These are phyloP conservation scores for Pleurotus citrinopileatus DNA, from an alignment of 768 basidiomycete species.

Conservation along the genomic window DNA sequence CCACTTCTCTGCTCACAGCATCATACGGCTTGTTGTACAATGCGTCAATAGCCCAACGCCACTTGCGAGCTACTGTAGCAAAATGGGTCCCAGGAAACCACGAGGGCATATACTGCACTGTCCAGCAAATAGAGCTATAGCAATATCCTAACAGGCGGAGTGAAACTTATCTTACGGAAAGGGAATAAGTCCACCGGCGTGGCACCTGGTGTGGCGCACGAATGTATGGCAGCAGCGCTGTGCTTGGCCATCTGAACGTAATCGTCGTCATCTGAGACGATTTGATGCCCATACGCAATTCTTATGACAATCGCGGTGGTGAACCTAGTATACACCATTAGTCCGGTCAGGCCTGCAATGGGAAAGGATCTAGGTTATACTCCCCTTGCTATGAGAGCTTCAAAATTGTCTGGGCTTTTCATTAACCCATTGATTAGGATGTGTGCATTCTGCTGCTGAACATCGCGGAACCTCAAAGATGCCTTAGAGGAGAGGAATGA, in stretches of 20 bases:
- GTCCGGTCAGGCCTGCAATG: background rate
- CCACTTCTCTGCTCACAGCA: background rate
- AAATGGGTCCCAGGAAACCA: slow-evolving; percentile 9
- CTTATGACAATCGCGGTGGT: slow-evolving; percentile 16
- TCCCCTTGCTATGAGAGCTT: no score
- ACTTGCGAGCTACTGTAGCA: slow-evolving; percentile 4
- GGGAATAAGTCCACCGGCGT: slow-evolving; percentile 17
- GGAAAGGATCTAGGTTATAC: background rate
- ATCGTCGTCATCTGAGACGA: slow-evolving; percentile 15
- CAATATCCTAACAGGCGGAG: background rate
- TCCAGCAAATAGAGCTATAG: background rate
- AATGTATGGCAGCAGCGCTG: background rate
- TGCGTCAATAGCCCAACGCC: slow-evolving; percentile 1
- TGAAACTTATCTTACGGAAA: slow-evolving; percentile 2
- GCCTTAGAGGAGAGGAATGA: background rate
- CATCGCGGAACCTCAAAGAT: background rate
- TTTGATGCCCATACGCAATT: slow-evolving; percentile 17
- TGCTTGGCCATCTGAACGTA: slow-evolving; percentile 13
- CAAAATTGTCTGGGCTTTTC: background rate
- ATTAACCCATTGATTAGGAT: background rate
- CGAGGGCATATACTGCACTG: slow-evolving; percentile 5
- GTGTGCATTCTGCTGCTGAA: background rate
- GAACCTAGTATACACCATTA: slow-evolving; percentile 10
- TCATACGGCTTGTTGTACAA: slow-evolving; percentile 9
- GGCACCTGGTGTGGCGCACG: slow-evolving; percentile 13